A percentile compares a stretch with the other conserved stretches of the same genome.
Conservation (phyloP, 192 early-diverging fungal species). For the Radiomyces spectabilis region DNA sequence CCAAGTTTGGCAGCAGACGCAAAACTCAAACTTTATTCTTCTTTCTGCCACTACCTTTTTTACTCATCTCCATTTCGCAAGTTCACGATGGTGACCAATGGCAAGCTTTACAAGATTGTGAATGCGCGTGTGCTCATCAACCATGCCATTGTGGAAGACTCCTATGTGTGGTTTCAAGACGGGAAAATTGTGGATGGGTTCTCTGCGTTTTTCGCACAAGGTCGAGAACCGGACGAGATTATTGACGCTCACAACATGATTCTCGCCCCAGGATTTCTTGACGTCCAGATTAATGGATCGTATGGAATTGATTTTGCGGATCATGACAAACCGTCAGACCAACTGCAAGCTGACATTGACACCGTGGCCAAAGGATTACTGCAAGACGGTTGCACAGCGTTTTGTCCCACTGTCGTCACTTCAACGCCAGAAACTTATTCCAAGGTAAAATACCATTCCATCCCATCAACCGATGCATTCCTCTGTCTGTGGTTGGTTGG, state of each 20-base stretch:
- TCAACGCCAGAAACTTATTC: conserved; percentile 66
- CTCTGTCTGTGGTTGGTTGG: too few relatives aligned
- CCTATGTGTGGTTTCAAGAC: conserved; percentile 63
- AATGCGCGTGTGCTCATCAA: conserved; percentile 71
- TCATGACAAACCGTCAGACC: conserved; percentile 40
- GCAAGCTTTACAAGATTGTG: conserved; percentile 59
- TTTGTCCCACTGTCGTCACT: conserved; percentile 74
- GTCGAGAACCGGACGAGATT: conserved; percentile 54
- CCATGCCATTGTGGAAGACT: conserved; percentile 66
- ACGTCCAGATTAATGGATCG: conserved; percentile 77
- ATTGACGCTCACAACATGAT: conserved; percentile 68
- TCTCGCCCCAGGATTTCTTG: conserved; percentile 74
- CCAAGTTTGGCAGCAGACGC: background rate
- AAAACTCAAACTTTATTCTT: background rate
- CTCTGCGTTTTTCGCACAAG: conserved; percentile 59
- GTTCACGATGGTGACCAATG: background rate
- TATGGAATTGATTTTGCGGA: conserved; percentile 75
- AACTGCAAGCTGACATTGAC: conserved; percentile 52
- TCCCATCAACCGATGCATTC: too few relatives aligned
- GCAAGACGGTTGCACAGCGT: conserved; percentile 73
- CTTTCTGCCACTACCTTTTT: background rate
- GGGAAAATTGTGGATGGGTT: conserved; percentile 75
- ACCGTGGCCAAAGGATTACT: conserved; percentile 69
- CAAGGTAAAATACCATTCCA: conserved; percentile 43
- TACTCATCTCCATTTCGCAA: background rate